These are phyloP conservation scores for Dichotomopilus funicola DNA, from an alignment of 2,329 filamentous ascomycete species.

Conservation along the genomic window DNA sequence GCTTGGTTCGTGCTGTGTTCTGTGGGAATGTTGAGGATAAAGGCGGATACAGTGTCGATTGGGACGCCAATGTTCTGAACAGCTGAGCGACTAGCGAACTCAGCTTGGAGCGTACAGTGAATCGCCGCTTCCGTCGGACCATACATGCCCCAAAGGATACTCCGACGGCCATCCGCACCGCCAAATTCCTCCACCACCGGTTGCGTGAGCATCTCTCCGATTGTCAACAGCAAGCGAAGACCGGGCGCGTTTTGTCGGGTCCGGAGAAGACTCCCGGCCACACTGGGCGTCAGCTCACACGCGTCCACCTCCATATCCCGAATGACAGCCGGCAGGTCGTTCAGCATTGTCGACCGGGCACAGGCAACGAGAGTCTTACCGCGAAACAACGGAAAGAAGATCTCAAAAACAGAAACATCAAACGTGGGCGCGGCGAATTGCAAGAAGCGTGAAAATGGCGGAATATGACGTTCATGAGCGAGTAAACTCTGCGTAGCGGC, in stretches of 20 bases:
- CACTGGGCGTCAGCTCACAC: conserved; percentile 83
- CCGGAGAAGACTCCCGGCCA: conserved; percentile 69
- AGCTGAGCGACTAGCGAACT: conserved; percentile 49
- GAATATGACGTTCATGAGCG: conserved; percentile 73
- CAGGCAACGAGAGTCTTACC: conserved; percentile 68
- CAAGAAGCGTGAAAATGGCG: conserved; percentile 69
- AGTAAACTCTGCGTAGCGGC: conserved; percentile 77
- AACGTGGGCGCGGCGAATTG: conserved; percentile 92
- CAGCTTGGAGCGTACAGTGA: conserved; percentile 70
- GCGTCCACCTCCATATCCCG: conserved; percentile 65
- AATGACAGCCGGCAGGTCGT: conserved; percentile 65
- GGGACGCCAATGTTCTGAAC: conserved; percentile 70
- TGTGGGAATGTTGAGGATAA: conserved; percentile 51
- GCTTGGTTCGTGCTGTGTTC: conserved; percentile 23
- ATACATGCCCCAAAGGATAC: conserved; percentile 88
- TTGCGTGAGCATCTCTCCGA: conserved; percentile 85
- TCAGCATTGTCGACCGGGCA: conserved; percentile 61
- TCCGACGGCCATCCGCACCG: conserved; percentile 37
- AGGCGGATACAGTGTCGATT: conserved; percentile 73
- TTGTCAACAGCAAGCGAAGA: conserved; percentile 70
- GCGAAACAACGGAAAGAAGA: conserved; percentile 78
- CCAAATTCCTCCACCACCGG: conserved; percentile 77
- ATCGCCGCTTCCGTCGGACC: conserved; percentile 89
- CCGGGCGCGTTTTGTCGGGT: conserved; percentile 60
- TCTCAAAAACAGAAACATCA: conserved; percentile 91